Base-by-base conservation (phyloP, 257 asterid species). In the Solanum sparsipilum region DNA sequence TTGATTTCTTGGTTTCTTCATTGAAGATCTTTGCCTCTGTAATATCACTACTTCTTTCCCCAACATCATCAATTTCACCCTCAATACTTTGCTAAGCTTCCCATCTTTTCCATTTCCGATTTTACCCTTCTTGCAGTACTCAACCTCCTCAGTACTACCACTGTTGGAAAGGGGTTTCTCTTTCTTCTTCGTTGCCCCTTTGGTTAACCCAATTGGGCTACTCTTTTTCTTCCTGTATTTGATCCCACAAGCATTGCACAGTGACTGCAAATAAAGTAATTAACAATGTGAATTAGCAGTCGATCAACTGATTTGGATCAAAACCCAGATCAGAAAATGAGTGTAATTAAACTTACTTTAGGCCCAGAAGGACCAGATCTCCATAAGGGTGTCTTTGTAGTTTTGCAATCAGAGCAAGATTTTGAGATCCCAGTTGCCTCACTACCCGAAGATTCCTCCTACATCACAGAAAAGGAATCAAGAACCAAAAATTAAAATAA, bases 241-340 rank as follows among this genome's bases (percentile, higher is more conserved):
- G 84, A 95, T 93, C 88, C 98, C 98, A 85, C 98, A 95, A 39
- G 98, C 97, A 88, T 94, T 95, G 83, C 98, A 95, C 34, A 95
- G 91, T 9, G 98, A 92, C 98, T 94, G 92, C 20, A 85, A 21
- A 84, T 38, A 48, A 1, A 23, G 60, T 15, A 27, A 78, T 6
- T 48, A 27, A 12, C 12, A 25, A 84, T 21, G 13, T 11, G 39
- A 41, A 65, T 79, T 68, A 87, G 60, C 65, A 44, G 29, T 56
- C 73, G 52, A 68, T 16, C 8, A 83, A 16, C 23, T 84, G 70
- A 16, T 15, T 25, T 78, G 65, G 36, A 48, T 44, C 68, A 46
- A 79, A 81, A 18, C 41, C 36, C 75, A 68, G 75, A 68, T 68
- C 75, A 68, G 75, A 68, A 67, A 78, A 41, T 41, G 65, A 2